Evolutionary conservation across 2,329 filamentous ascomycete genomes (phyloP).

Genomic region (Exophiala oligosperma): DNA sequence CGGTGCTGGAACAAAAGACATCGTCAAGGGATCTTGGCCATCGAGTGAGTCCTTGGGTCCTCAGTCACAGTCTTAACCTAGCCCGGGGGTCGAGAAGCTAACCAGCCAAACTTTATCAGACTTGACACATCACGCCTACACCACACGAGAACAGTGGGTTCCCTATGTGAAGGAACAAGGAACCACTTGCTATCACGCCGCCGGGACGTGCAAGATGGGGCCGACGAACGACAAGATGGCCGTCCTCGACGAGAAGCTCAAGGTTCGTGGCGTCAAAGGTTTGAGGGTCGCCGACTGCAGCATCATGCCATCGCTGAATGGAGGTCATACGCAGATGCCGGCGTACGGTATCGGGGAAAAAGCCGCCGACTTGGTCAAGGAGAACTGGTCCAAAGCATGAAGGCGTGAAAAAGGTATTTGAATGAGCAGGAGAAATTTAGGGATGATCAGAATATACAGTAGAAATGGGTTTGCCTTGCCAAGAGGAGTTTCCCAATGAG

Average conservation of each 20-base stretch:
- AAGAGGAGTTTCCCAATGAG: too few species aligned
- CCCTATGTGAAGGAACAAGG: conserved; percentile 58
- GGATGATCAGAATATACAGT: too few species aligned
- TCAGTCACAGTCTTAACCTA: neutral
- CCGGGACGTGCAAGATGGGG: conserved; percentile 59
- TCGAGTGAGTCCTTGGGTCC: conserved; percentile 17
- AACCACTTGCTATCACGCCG: conserved; percentile 62
- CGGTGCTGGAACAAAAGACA: conserved; percentile 57
- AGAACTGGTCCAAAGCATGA: conserved; percentile 25
- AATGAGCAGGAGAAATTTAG: too few species aligned
- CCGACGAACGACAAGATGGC: conserved; percentile 48
- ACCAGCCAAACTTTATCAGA: conserved; percentile 29
- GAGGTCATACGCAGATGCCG: conserved; percentile 58
- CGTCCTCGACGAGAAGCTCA: conserved; percentile 56
- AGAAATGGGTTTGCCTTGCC: too few species aligned
- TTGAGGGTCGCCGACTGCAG: conserved; percentile 57
- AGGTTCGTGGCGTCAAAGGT: conserved; percentile 53
- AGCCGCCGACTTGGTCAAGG: conserved; percentile 53
- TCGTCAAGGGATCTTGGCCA: conserved; percentile 64
- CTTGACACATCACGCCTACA: conserved; percentile 54
- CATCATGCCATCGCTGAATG: conserved; percentile 53
- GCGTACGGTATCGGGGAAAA: conserved; percentile 59
- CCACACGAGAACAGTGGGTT: conserved; percentile 59
- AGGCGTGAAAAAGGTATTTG: too few species aligned
- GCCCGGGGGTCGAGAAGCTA: neutral